Base-by-base conservation (phyloP, 148 eudicot species). In the Agrostemma githago region DNA sequence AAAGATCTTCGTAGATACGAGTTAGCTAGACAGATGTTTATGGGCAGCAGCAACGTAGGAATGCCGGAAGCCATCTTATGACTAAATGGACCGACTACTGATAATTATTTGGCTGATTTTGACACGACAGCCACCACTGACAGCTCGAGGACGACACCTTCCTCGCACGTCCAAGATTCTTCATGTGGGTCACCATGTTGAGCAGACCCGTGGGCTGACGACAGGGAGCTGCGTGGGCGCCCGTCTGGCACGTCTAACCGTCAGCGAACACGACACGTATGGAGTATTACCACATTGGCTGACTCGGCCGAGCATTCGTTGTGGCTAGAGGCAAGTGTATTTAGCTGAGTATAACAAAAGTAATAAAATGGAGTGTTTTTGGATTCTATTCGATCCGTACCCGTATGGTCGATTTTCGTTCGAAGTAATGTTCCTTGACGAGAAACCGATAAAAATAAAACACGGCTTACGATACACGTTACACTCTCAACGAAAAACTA, bases 11-110 rank as follows among this genome's bases (percentile, higher is more conserved):
- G 82, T 75, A 89, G 86, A 57, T 87, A 84, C 44, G 90, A 90
- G 72, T 72, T 86, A 54, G 89, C 86, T n/a, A 77, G 84, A 70
- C 89, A 87, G 69, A 81, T 84, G 62, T 85, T 88, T 69, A 87
- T 88, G 38, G 83, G 83, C 43, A 92, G 84, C 79, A 26, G 1
- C 34, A 89, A 88, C 44, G 70, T 84, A 48, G 82, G 89, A 38
- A 81, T 81, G 76, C 84, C 92, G 39, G 87, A 87, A 77, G 85
- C 91, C 54, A 87, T 92, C 87, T 85, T 90, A 90, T 92, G 96
- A 90, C 88, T 86, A 67, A 72, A 81, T 72, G 83, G 71, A 79
- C 71, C 64, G 17, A 4, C 72, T n/a, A 62, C 77, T 41, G 56
- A 70, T 61, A 68, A 62, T 41, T 59, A 57, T 62, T 76, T 66